phyloP scores from a whole-genome alignment of 768 basidiomycete genomes.

The Lactarius vividus region DNA sequence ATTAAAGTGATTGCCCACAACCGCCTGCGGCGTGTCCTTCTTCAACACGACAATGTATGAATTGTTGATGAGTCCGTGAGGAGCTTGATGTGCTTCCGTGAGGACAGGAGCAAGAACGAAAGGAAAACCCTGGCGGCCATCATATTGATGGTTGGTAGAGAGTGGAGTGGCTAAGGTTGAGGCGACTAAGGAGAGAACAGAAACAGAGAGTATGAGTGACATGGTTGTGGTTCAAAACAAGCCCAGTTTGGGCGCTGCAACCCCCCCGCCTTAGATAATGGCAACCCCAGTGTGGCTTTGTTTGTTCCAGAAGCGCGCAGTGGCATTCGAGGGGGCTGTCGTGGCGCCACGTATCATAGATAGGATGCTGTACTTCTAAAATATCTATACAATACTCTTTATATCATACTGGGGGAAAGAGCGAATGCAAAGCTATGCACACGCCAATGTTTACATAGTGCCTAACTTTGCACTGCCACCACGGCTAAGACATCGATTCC shows the following conservation, averaged over 20 bases:
- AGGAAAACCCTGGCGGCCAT: conserved; percentile 40
- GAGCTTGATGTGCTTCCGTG: conserved; percentile 48
- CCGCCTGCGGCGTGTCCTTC: conserved; percentile 53
- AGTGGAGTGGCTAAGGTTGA: conserved; percentile 44
- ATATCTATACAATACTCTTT: neutral
- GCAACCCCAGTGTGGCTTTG: conserved; percentile 10
- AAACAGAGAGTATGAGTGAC: conserved; percentile 25
- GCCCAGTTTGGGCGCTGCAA: neutral
- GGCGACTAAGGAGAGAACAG: conserved; percentile 38
- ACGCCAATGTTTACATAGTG: neutral
- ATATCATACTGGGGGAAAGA: neutral
- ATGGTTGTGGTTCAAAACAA: conserved; percentile 35
- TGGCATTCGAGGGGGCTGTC: neutral
- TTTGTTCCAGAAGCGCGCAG: conserved; percentile 9
- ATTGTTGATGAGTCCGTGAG: conserved; percentile 75
- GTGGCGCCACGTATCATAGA: neutral
- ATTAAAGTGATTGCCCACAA: conserved; percentile 75
- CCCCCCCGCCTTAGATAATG: neutral
- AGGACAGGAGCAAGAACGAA: conserved; percentile 58
- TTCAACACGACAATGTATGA: conserved; percentile 95
- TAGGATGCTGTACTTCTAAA: neutral
- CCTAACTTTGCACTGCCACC: neutral
- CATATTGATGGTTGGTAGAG: conserved; percentile 41
- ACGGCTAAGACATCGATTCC: neutral
- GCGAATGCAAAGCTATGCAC: neutral